Evolutionary conservation across 768 basidiomycete species (phyloP).

Genomic region (Auricularia cornea): DNA sequence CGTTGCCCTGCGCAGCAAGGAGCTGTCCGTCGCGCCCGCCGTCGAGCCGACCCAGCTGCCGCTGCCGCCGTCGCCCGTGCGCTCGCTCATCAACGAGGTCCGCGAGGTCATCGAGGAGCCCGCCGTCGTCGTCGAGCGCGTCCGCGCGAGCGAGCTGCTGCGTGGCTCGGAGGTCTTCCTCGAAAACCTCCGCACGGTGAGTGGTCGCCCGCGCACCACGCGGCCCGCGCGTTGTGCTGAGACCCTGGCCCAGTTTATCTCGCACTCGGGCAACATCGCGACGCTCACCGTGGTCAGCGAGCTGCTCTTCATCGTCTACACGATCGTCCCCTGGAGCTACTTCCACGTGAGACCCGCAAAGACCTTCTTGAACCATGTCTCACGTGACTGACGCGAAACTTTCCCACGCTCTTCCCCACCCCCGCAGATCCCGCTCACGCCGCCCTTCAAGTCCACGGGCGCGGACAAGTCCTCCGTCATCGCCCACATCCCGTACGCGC

Average conservation of each 20-base stretch:
- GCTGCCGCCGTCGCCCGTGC: conserved; percentile 20
- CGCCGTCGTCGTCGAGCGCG: conserved; percentile 9
- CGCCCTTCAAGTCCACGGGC: background rate
- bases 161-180: background rate
- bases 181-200: conserved; percentile 5
- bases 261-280: conserved; percentile 58
- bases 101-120: conserved; percentile 11
- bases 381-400: background rate
- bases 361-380: background rate
- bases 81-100: conserved; percentile 18
- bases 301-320: conserved; percentile 42
- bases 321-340: conserved; percentile 43
- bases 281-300: conserved; percentile 46
- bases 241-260: conserved; percentile 41
- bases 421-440: conserved; percentile 1
- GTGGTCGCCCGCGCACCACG: background rate
- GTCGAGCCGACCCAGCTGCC: conserved; percentile 1
- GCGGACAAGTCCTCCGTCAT: conserved; percentile 3
- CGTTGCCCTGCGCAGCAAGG: background rate
- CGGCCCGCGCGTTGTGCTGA: background rate
- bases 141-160: conserved; percentile 1
- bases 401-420: background rate
- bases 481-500: conserved; percentile 39
- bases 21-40: background rate
- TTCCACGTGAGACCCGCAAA: conserved; percentile 5